Percentiles rank a stretch among this genome's conserved stretches.
These are phyloP conservation scores for Penicillium nucicola DNA, from an alignment of 495 filamentous ascomycete species.

Conservation along the genomic window DNA sequence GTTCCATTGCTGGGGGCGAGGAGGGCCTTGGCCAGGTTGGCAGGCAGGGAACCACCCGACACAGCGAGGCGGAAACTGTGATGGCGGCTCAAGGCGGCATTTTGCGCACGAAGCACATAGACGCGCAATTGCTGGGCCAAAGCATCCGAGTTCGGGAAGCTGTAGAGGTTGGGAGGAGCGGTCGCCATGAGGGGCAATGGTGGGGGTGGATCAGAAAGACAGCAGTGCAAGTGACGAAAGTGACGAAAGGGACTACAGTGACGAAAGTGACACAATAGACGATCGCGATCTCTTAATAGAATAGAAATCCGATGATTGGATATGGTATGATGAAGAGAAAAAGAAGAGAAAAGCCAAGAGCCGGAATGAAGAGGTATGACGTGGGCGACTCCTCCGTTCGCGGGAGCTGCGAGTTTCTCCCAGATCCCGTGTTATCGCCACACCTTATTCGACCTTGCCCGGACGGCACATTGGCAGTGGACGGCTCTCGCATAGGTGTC, in stretches of 20 bases:
- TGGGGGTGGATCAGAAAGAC: slow-evolving; percentile 6
- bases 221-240: no score
- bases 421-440: background rate
- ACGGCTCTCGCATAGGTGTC: no score
- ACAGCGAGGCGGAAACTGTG: slow-evolving; percentile 84
- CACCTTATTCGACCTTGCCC: slow-evolving; percentile 10
- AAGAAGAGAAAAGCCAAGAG: background rate
- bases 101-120: slow-evolving; percentile 79
- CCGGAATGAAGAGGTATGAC: slow-evolving; percentile 2
- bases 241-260: no score
- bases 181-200: slow-evolving; percentile 45
- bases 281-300: background rate
- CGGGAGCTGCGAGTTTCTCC: no score
- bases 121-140: slow-evolving; percentile 72
- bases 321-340: background rate
- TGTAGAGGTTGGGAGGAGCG: slow-evolving; percentile 75
- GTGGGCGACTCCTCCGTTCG: background rate
- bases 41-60: slow-evolving; percentile 90
- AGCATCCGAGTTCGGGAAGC: slow-evolving; percentile 62
- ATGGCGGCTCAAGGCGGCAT: slow-evolving; percentile 74
- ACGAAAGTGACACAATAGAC: slow-evolving; percentile 3
- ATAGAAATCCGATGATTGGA: no score
- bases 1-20: slow-evolving; percentile 56
- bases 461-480: no score
- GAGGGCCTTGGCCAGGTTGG: slow-evolving; percentile 77